Base-by-base conservation (phyloP, 106 monocot genomes). In the Allium sativum region DNA sequence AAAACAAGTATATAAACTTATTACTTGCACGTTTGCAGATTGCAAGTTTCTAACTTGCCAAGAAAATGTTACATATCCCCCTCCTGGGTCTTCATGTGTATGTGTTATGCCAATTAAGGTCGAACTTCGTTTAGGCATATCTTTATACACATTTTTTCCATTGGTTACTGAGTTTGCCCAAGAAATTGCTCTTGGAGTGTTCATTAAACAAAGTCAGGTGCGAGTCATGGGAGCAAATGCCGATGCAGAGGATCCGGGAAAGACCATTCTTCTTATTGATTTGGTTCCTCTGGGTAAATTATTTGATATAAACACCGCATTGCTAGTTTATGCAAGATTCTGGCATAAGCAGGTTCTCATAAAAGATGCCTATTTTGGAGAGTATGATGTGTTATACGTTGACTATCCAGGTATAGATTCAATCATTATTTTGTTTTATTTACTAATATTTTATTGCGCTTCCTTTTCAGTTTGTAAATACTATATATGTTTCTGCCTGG, bases 181-280 rank as follows among this genome's bases (percentile, higher is more conserved):
- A 76, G 89, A 94, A 81, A 83, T 94, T 64, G 77, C 81, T 8
- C 65, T 72, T 41, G 90, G 90, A 67, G 64, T 90, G 48, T 77
- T 74, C 67, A 72, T 95, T 81, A 71, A 74, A 61, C 83, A 79
- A 75, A 78, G 79, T 59, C 94, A 95, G 72, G 94, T 95, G 9
- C 82, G 90, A 40, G 78, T 95, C 58, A 94, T 90, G 93, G 93
- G 93, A 65, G 93, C 93, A 55, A 94, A 90, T 84, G 80, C 83
- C 64, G 86, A 75, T 44, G 73, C 41, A 13, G 86, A 94, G 51
- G 81, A 86, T 58, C 51, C 90, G 21, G 86, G 84, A 42, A 87
- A 95, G 62, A 84, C 94, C 21, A 53, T 77, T 52, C 80, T 90
- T 44, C 74, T 95, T 44, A 61, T 90, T 53, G 72, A 95, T 73